phyloP scores from a whole-genome alignment of 164 flowering plant species.

The Warburgia ugandensis region DNA sequence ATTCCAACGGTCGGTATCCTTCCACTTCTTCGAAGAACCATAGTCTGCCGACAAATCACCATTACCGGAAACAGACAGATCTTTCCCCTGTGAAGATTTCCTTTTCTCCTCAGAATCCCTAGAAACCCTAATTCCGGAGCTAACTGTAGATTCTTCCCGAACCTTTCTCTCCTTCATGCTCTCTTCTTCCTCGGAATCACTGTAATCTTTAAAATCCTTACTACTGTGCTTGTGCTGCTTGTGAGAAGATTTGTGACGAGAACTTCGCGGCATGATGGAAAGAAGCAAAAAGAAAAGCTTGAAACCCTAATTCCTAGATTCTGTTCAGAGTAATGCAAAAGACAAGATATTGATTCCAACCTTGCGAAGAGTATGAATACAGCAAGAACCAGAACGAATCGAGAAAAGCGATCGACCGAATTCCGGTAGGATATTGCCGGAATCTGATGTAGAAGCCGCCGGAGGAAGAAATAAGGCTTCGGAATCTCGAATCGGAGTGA shows the following conservation, averaged over 20 bases:
- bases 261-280: slow-evolving; percentile 61
- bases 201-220: slow-evolving; percentile 28
- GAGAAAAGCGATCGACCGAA: too few relatives aligned
- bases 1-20: slow-evolving; percentile 29
- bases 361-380: too few relatives aligned
- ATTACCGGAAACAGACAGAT: slow-evolving; percentile 13
- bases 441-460: too few relatives aligned
- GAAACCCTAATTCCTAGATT: too few relatives aligned
- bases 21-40: slow-evolving; percentile 19
- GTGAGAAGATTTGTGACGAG: slow-evolving; percentile 54
- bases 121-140: slow-evolving; percentile 17
- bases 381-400: too few relatives aligned
- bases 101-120: slow-evolving; percentile 26
- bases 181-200: slow-evolving; percentile 26
- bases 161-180: slow-evolving; percentile 15
- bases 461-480: too few relatives aligned
- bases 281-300: too few relatives aligned
- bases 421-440: too few relatives aligned
- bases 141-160: slow-evolving; percentile 8
- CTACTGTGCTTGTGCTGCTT: slow-evolving; percentile 49
- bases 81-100: slow-evolving; percentile 12
- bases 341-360: too few relatives aligned
- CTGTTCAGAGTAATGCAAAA: too few relatives aligned
- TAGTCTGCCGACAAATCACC: slow-evolving; percentile 16
- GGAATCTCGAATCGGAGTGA: too few relatives aligned